Percentiles rank a stretch among this genome's conserved stretches.
These are phyloP conservation scores for Puccinia horiana DNA, from an alignment of 1,284 basidiomycete genomes.

Conservation along the genomic window DNA sequence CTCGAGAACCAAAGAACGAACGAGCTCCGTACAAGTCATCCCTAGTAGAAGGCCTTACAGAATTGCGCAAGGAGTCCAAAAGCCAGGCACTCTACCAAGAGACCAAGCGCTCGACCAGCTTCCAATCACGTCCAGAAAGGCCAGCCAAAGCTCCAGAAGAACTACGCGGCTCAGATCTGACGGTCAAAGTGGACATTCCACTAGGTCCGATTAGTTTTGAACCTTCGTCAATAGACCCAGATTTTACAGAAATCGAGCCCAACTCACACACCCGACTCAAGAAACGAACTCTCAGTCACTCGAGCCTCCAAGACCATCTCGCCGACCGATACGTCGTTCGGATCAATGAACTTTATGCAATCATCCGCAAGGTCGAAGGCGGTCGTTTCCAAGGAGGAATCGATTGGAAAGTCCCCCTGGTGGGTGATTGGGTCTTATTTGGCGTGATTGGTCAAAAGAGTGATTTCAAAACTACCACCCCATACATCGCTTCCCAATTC, in stretches of 20 bases:
- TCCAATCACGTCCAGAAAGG: background rate
- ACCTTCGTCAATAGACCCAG: constrained; percentile 68
- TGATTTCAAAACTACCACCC: constrained; percentile 66
- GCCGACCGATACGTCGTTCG: constrained; percentile 80
- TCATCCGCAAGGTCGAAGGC: constrained; percentile 72
- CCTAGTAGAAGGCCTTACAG: constrained; percentile 5
- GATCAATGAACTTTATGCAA: constrained; percentile 82
- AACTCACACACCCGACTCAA: constrained; percentile 81
- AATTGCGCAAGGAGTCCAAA: constrained; percentile 27
- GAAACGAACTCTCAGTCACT: constrained; percentile 74
- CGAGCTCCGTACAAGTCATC: background rate
- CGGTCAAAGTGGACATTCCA: constrained; percentile 71
- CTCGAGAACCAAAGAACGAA: background rate
- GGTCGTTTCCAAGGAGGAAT: constrained; percentile 62
- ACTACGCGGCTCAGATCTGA: constrained; percentile 68
- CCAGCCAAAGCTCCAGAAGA: background rate
- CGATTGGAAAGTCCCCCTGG: constrained; percentile 84
- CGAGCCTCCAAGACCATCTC: constrained; percentile 78
- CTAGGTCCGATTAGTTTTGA: constrained; percentile 72
- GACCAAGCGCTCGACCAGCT: background rate
- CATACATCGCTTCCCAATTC: constrained; percentile 42
- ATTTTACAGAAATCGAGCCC: constrained; percentile 76
- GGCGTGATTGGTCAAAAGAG: constrained; percentile 84
- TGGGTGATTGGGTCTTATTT: constrained; percentile 86
- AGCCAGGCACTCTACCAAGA: constrained; percentile 6